A percentile compares a stretch with the other conserved stretches of the same genome.
Evolutionary conservation across 2,329 filamentous ascomycete species (phyloP).

Genomic region (Trichoderma afroharzianum): DNA sequence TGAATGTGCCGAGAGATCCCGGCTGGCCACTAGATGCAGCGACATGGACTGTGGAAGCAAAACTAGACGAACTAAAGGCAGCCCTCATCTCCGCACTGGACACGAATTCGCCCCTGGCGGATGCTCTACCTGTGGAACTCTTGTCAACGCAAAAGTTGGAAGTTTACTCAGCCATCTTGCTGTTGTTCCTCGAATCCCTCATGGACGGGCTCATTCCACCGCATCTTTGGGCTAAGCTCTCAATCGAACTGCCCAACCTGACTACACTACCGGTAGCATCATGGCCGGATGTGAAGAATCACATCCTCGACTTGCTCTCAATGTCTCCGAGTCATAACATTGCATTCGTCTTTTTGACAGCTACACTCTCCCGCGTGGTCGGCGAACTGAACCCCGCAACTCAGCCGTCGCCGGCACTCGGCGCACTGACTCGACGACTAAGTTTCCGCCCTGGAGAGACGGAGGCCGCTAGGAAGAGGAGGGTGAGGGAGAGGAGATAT

Average conservation of each 20-base stretch:
- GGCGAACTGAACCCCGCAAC: slow-evolving; percentile 44
- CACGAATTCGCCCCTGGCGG: slow-evolving; percentile 58
- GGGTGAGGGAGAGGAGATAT: slow-evolving; percentile 57
- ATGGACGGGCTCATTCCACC: slow-evolving; percentile 74
- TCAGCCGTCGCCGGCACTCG: slow-evolving; percentile 27
- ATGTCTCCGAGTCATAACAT: slow-evolving; percentile 76
- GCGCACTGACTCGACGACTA: slow-evolving; percentile 41
- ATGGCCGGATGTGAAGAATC: slow-evolving; percentile 43
- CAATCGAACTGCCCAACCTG: slow-evolving; percentile 50
- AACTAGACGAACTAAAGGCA: slow-evolving; percentile 30
- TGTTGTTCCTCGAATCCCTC: slow-evolving; percentile 71
- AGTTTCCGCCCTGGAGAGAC: slow-evolving; percentile 41
- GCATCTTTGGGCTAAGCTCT: slow-evolving; percentile 66
- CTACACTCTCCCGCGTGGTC: slow-evolving; percentile 61
- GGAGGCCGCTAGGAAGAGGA: slow-evolving; percentile 42
- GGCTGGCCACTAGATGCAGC: slow-evolving; percentile 59
- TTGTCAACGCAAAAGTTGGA: slow-evolving; percentile 69
- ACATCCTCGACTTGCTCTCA: slow-evolving; percentile 70
- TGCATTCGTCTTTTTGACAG: slow-evolving; percentile 80
- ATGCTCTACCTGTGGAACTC: slow-evolving; percentile 60
- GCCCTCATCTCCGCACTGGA: slow-evolving; percentile 67
- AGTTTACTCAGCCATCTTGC: slow-evolving; percentile 64
- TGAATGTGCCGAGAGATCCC: slow-evolving; percentile 47
- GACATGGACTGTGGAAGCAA: slow-evolving; percentile 30
- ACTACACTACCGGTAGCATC: slow-evolving; percentile 25